Percentiles rank a stretch among this genome's conserved stretches.
Evolutionary conservation across 192 early-diverging fungal genomes (phyloP).

Genomic region (Gamsiella multidivaricata): DNA sequence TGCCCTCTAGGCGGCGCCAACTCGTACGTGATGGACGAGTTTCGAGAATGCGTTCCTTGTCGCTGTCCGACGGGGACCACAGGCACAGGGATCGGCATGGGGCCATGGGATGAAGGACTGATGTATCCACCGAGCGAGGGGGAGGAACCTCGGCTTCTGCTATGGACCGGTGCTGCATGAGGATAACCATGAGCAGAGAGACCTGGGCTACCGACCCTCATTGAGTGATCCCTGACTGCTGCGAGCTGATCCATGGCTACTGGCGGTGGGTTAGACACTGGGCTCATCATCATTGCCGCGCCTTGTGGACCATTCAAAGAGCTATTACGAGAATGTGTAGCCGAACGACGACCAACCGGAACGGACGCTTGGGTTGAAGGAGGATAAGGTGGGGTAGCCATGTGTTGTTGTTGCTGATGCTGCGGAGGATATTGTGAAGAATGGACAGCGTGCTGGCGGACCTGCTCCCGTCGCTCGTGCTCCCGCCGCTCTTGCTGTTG

Average conservation of each 20-base stretch:
- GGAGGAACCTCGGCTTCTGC: constrained; percentile 26
- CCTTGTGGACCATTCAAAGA: constrained; percentile 18
- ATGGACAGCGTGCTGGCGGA: constrained; percentile 15
- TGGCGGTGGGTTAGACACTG: constrained; percentile 7
- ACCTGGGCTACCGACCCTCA: constrained; percentile 15
- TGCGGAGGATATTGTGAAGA: background rate
- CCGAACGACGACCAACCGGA: constrained; percentile 16
- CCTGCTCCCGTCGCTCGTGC: constrained; percentile 17
- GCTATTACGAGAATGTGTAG: constrained; percentile 28
- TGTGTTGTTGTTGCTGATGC: constrained; percentile 17
- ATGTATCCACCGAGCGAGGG: constrained; percentile 22
- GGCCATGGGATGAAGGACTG: constrained; percentile 16
- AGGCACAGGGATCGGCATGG: constrained; percentile 14
- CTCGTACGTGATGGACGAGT: constrained; percentile 19
- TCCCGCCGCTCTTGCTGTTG: constrained; percentile 4
- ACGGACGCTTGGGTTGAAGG: background rate
- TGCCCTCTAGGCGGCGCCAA: constrained; percentile 3
- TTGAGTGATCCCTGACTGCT: constrained; percentile 3
- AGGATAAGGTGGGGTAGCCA: background rate
- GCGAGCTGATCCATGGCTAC: background rate
- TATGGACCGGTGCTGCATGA: background rate
- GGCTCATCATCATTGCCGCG: constrained; percentile 26
- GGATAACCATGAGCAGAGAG: constrained; percentile 12
- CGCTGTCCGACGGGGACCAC: background rate
- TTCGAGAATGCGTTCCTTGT: constrained; percentile 21